A percentile compares a stretch with the other conserved stretches of the same genome.
These are phyloP conservation scores for Trametes maxima DNA, from an alignment of 768 basidiomycete genomes.

Conservation along the genomic window DNA sequence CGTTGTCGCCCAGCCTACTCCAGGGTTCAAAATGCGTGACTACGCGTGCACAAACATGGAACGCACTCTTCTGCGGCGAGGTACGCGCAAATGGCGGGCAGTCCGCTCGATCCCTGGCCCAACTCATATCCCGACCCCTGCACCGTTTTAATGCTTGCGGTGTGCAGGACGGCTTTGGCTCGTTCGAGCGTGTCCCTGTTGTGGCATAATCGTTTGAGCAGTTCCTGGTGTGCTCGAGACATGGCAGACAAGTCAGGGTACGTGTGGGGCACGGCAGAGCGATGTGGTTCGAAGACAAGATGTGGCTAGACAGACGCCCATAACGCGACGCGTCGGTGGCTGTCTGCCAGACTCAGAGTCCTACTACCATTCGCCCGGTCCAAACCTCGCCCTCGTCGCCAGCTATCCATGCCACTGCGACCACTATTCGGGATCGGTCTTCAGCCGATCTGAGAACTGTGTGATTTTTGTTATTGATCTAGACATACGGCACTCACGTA, in stretches of 20 bases:
- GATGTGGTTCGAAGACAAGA: slow-evolving; percentile 6
- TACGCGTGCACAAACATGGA: background rate
- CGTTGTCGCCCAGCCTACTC: slow-evolving; percentile 32
- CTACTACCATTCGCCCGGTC: too few species aligned
- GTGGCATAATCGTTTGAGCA: slow-evolving; percentile 33
- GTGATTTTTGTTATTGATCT: too few species aligned
- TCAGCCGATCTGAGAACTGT: too few species aligned
- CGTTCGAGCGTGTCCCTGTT: slow-evolving; percentile 38
- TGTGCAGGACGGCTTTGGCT: slow-evolving; percentile 38
- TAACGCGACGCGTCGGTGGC: slow-evolving; percentile 18
- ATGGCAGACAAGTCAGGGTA: slow-evolving; percentile 15
- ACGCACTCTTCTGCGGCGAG: slow-evolving; percentile 51
- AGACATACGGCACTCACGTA: too few species aligned
- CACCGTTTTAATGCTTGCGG: slow-evolving; percentile 44
- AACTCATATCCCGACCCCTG: slow-evolving; percentile 54
- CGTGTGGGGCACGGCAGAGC: background rate
- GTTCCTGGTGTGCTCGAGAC: slow-evolving; percentile 31
- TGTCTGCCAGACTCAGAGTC: too few species aligned
- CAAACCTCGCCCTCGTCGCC: too few species aligned
- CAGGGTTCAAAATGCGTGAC: background rate
- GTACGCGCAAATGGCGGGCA: slow-evolving; percentile 53
- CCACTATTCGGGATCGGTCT: too few species aligned
- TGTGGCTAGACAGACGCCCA: background rate
- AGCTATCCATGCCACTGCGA: too few species aligned
- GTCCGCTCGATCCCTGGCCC: slow-evolving; percentile 39